These are phyloP conservation scores for Rhodotorula graminis DNA, from an alignment of 768 basidiomycete genomes.

Conservation along the genomic window DNA sequence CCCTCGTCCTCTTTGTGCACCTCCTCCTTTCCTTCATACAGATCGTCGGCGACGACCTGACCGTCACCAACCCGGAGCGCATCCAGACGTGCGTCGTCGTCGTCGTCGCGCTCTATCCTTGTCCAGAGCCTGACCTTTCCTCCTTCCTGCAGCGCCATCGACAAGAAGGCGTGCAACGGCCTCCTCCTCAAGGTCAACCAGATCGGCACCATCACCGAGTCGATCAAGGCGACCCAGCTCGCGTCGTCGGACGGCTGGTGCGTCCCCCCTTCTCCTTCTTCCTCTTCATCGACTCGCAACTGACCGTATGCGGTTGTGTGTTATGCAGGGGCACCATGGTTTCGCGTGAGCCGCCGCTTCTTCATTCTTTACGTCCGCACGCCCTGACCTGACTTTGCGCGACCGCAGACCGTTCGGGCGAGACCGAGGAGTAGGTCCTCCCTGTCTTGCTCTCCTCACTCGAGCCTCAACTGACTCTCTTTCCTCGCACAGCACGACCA, in stretches of 20 bases:
- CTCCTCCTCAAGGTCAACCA: constrained; percentile 98
- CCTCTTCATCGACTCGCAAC: no score
- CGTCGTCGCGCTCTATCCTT: neutral
- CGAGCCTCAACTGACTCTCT: neutral
- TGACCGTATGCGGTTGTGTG: no score
- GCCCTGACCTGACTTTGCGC: neutral
- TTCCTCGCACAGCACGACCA: constrained; percentile 27
- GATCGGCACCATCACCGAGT: constrained; percentile 91
- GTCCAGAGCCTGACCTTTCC: neutral
- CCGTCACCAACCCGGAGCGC: constrained; percentile 92
- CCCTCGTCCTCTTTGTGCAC: constrained; percentile 20
- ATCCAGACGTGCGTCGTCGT: constrained; percentile 65
- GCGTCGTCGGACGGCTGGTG: constrained; percentile 87
- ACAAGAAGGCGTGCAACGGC: constrained; percentile 99
- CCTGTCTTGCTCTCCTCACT: no score
- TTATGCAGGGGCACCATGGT: constrained; percentile 72
- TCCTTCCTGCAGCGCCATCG: constrained; percentile 60
- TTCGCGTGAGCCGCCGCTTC: neutral
- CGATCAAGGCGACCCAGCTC: constrained; percentile 96
- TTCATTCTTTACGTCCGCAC: no score
- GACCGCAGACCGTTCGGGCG: constrained; percentile 48
- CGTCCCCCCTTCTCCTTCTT: no score
- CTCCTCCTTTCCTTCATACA: constrained; percentile 23
- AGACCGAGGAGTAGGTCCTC: neutral
- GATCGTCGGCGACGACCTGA: constrained; percentile 70